Percentiles rank a stretch among this genome's conserved stretches.
Conservation (phyloP, 2,329 filamentous ascomycete genomes). For the Ceratocystis diversiconidia region DNA sequence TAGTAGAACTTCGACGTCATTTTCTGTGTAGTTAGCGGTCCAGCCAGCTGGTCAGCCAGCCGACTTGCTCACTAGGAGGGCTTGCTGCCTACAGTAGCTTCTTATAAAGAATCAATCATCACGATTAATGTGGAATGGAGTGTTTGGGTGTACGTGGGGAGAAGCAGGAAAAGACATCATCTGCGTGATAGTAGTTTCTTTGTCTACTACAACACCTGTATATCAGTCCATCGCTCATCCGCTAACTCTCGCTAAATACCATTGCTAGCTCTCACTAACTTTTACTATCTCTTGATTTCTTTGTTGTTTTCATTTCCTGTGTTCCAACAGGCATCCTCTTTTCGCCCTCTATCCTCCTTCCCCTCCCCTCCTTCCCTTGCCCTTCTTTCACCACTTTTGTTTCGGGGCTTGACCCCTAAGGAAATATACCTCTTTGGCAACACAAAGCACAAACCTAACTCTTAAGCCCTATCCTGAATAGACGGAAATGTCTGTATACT, state of each 20-base stretch:
- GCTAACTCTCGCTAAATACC: too few relatives aligned
- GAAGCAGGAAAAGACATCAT: neutral
- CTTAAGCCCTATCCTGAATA: neutral
- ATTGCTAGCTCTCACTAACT: too few relatives aligned
- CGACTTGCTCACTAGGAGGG: neutral
- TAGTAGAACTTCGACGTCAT: too few relatives aligned
- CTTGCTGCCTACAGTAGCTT: too few relatives aligned
- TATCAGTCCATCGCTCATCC: too few relatives aligned
- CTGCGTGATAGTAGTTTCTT: neutral
- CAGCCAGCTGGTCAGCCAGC: neutral
- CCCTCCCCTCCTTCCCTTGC: neutral
- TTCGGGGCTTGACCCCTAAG: neutral
- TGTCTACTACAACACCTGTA: neutral
- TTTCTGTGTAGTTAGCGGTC: neutral
- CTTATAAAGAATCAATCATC: too few relatives aligned
- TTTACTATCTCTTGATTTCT: too few relatives aligned
- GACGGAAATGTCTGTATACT: neutral
- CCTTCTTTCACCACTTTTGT: neutral
- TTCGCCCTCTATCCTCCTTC: neutral
- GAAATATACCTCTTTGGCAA: neutral
- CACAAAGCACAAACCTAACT: conserved; percentile 5
- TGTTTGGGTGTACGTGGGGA: neutral
- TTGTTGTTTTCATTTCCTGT: neutral
- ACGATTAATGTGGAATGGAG: neutral
- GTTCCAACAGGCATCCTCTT: neutral